A percentile compares a stretch with the other conserved stretches of the same genome.
These are phyloP conservation scores for Arctium lappa DNA, from an alignment of 129 eudicot genomes.

Conservation along the genomic window DNA sequence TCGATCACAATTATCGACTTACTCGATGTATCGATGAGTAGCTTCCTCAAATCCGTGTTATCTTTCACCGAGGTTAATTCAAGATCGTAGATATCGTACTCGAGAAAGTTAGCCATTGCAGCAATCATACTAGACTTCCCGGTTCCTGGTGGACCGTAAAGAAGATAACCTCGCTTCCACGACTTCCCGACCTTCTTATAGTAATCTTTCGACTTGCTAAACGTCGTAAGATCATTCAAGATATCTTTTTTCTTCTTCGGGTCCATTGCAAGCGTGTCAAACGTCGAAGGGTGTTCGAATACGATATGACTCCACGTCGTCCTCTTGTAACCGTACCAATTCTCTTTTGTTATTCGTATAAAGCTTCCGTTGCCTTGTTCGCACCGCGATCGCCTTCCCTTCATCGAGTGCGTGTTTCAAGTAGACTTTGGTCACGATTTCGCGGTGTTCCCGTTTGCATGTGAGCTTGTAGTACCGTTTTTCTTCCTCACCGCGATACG, in stretches of 20 bases:
- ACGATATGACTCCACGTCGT: constrained; percentile 43
- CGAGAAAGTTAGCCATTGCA: constrained; percentile 58
- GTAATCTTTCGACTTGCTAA: constrained; percentile 43
- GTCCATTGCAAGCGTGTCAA: constrained; percentile 60
- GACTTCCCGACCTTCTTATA: constrained; percentile 57
- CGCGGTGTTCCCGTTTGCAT: constrained; percentile 33
- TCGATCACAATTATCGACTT: constrained; percentile 63
- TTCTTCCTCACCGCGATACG: constrained; percentile 33
- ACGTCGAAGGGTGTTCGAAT: constrained; percentile 61
- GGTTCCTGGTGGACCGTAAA: constrained; percentile 64
- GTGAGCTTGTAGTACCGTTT: constrained; percentile 45
- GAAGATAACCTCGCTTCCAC: constrained; percentile 64
- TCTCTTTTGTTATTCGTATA: constrained; percentile 40
- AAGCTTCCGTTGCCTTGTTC: constrained; percentile 43
- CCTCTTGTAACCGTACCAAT: constrained; percentile 16
- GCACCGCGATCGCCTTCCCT: constrained; percentile 42
- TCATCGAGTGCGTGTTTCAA: constrained; percentile 45
- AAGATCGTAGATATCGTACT: constrained; percentile 60
- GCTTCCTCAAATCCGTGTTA: constrained; percentile 52
- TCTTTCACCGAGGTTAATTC: constrained; percentile 52
- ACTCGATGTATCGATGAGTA: constrained; percentile 52
- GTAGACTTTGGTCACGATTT: constrained; percentile 31
- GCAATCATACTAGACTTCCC: constrained; percentile 83
- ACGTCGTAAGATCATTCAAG: constrained; percentile 37
- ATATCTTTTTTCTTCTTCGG: constrained; percentile 44